Evolutionary conservation across 106 monocot species (phyloP), one percentile per base, ranked within the genome.

Genomic region (Agapanthus africanus): DNA sequence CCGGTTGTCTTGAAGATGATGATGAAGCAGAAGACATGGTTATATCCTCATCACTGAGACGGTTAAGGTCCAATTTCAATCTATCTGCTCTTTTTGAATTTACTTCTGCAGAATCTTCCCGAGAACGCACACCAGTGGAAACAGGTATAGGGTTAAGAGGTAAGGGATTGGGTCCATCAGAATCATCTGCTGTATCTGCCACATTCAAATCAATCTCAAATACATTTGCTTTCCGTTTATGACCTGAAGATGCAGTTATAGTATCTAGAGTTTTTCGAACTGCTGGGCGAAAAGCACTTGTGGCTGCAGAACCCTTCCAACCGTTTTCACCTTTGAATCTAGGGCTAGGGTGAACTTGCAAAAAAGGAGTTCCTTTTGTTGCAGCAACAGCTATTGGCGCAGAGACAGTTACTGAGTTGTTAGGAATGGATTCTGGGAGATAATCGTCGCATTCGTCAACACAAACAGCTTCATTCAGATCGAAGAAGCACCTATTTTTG

Each of bases 231-330:
- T 85, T 79, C 28, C 60, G 75, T 32, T 79, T 84, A 11, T 60
- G 68, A 22, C 73, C 71, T 61, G 83, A 75, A 19, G 52, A 32
- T 18, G 76, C 64, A 50, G 69, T 89, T 34, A 76, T 80, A 34
- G 65, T 60, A 39, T 86, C 86, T 4, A 67, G 70, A 66, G 79
- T 79, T 72, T 67, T 88, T 65, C 85, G 66, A 72, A 85, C 78
- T 57, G 88, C 88, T 15, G 90, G 74, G 0, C 85, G 90, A 41
- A 94, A 94, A 70, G 90, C 94, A 75, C 94, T 94, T 2, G 94
- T 94, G 35, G 87, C 87, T 13, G 94, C 90, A 65, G 90, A 87
- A 37, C 94, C 90, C 67, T 69, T 87, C 94, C 94, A 94, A 37
- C 90, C 87, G 11, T 64, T 60, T 52, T 77, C 87, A 54, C 85